Evolutionary conservation across 2,329 filamentous ascomycete genomes (phyloP).

Genomic region (Raffaelea albimanens): DNA sequence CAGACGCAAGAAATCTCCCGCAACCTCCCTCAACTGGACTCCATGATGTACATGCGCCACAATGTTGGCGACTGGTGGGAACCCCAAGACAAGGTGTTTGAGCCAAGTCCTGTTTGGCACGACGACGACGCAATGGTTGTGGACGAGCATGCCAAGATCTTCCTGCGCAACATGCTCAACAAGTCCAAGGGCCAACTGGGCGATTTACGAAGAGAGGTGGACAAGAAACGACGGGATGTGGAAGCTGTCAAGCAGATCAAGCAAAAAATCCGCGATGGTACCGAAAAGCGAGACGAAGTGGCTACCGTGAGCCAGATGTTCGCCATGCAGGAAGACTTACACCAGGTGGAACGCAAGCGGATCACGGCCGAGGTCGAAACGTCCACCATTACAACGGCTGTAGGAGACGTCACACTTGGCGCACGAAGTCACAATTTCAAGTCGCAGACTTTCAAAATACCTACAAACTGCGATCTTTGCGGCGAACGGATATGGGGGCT

Average conservation of each 20-base stretch:
- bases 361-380: slow-evolving; percentile 89
- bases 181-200: slow-evolving; percentile 82
- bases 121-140: slow-evolving; percentile 81
- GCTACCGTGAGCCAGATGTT: slow-evolving; percentile 78
- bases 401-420: slow-evolving; percentile 86
- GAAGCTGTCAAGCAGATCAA: slow-evolving; percentile 66
- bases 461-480: slow-evolving; percentile 95
- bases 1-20: slow-evolving; percentile 73
- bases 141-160: slow-evolving; percentile 81
- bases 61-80: slow-evolving; percentile 79
- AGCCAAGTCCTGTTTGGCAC: slow-evolving; percentile 94
- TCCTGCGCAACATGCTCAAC: slow-evolving; percentile 79
- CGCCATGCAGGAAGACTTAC: slow-evolving; percentile 71
- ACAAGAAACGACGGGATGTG: slow-evolving; percentile 78
- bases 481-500: slow-evolving; percentile 96
- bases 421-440: slow-evolving; percentile 97
- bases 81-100: slow-evolving; percentile 75
- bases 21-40: slow-evolving; percentile 83
- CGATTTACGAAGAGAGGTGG: slow-evolving; percentile 72
- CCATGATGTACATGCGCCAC: slow-evolving; percentile 95
- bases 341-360: slow-evolving; percentile 73
- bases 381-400: slow-evolving; percentile 79
- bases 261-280: slow-evolving; percentile 69
- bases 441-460: slow-evolving; percentile 97
- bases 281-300: slow-evolving; percentile 82